Percentiles rank a stretch among this genome's conserved stretches.
Evolutionary conservation across 2,329 filamentous ascomycete species (phyloP).

Genomic region (Monilinia vaccinii-corymbosi): DNA sequence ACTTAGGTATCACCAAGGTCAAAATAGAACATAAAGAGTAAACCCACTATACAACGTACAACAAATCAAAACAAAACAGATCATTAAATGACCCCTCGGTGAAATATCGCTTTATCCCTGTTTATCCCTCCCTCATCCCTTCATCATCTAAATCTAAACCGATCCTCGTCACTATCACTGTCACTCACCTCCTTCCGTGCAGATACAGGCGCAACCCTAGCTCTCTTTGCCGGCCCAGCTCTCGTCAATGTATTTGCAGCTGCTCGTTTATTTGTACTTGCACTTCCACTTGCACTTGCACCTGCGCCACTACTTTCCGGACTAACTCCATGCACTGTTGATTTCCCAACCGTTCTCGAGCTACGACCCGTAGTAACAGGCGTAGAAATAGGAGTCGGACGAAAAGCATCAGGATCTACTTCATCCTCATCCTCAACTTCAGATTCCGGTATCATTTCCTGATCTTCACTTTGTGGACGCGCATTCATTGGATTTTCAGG

Average conservation of each 20-base stretch:
- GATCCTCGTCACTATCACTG: slow-evolving; percentile 28
- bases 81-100: background rate
- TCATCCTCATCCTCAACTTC: slow-evolving; percentile 3
- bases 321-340: background rate
- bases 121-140: background rate
- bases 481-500: background rate
- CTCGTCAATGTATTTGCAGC: slow-evolving; percentile 20
- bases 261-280: slow-evolving; percentile 16
- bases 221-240: slow-evolving; percentile 22
- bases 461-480: background rate
- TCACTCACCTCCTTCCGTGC: slow-evolving; percentile 18
- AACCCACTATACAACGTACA: background rate
- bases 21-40: background rate
- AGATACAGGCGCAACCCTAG: slow-evolving; percentile 11
- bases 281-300: background rate
- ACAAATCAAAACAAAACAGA: background rate
- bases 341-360: background rate
- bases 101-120: too few species aligned
- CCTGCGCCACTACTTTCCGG: background rate
- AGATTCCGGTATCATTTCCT: background rate
- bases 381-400: background rate
- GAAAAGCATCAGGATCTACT: background rate
- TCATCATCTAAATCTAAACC: slow-evolving; percentile 15
- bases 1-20: background rate
- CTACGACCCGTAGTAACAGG: background rate